phyloP scores from a whole-genome alignment of 1,284 basidiomycete species.

The Waitea zeae region DNA sequence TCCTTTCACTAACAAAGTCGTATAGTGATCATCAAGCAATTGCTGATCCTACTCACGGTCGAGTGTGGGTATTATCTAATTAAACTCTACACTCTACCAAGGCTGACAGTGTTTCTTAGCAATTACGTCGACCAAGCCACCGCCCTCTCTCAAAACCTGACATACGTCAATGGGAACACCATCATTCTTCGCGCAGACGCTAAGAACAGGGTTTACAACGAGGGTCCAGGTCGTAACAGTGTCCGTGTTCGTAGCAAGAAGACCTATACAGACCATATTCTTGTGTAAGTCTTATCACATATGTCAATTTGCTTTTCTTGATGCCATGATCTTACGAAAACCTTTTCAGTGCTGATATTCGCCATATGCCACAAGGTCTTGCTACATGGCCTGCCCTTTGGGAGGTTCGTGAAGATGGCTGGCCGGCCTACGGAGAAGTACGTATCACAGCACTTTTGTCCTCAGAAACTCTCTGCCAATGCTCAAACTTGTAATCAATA shows the following conservation, averaged over 20 bases:
- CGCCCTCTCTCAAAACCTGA: constrained; percentile 15
- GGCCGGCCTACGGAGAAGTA: constrained; percentile 24
- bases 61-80: too few species aligned
- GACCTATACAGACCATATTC: constrained; percentile 31
- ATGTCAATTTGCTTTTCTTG: neutral
- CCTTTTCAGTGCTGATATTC: constrained; percentile 15
- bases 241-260: constrained; percentile 35
- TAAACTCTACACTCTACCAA: neutral
- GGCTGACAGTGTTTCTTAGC: constrained; percentile 8
- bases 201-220: constrained; percentile 18
- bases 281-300: constrained; percentile 27
- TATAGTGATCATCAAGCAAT: too few species aligned
- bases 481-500: too few species aligned
- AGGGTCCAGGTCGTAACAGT: constrained; percentile 38
- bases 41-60: too few species aligned
- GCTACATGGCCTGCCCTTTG: constrained; percentile 30
- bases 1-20: too few species aligned
- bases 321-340: too few species aligned
- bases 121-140: constrained; percentile 16
- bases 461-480: too few species aligned
- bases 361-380: constrained; percentile 20
- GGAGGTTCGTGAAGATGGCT: constrained; percentile 27
- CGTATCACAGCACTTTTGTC: constrained; percentile 22
- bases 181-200: constrained; percentile 30
- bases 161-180: constrained; percentile 10